These are phyloP conservation scores for Mycotypha africana DNA, from an alignment of 371 early-diverging fungal species.

Conservation along the genomic window DNA sequence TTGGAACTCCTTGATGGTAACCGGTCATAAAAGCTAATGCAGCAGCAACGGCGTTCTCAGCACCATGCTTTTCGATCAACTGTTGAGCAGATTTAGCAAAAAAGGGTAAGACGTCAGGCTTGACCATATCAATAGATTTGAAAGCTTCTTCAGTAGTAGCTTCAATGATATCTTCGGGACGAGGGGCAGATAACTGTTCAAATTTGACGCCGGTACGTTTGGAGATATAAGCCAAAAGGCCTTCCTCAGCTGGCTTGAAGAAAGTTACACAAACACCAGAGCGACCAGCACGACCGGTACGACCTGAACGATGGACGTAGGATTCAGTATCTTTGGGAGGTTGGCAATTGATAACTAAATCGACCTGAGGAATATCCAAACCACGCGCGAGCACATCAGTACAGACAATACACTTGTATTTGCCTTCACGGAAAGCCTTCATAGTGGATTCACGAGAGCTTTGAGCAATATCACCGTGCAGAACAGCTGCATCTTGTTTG, in stretches of 20 bases:
- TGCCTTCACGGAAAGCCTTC: conserved; percentile 85
- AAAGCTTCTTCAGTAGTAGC: conserved; percentile 73
- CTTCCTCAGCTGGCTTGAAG: conserved; percentile 81
- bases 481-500: conserved; percentile 75
- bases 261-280: conserved; percentile 90
- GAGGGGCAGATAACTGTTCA: conserved; percentile 78
- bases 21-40: conserved; percentile 83
- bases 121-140: conserved; percentile 63
- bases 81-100: conserved; percentile 70
- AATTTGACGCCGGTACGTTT: conserved; percentile 77
- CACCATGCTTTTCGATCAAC: conserved; percentile 59
- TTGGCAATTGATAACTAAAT: conserved; percentile 96
- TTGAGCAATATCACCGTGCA: conserved; percentile 96
- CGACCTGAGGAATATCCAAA: conserved; percentile 96
- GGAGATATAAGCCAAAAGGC: conserved; percentile 68
- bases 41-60: conserved; percentile 72
- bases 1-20: conserved; percentile 73
- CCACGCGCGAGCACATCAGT: conserved; percentile 97
- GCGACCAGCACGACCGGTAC: conserved; percentile 96
- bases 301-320: conserved; percentile 97
- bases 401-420: conserved; percentile 80
- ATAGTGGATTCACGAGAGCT: conserved; percentile 81
- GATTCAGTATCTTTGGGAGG: conserved; percentile 92
- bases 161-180: conserved; percentile 80
- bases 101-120: conserved; percentile 67